Conservation (phyloP, 345 rosid genomes). For the Lumnitzera littorea region DNA sequence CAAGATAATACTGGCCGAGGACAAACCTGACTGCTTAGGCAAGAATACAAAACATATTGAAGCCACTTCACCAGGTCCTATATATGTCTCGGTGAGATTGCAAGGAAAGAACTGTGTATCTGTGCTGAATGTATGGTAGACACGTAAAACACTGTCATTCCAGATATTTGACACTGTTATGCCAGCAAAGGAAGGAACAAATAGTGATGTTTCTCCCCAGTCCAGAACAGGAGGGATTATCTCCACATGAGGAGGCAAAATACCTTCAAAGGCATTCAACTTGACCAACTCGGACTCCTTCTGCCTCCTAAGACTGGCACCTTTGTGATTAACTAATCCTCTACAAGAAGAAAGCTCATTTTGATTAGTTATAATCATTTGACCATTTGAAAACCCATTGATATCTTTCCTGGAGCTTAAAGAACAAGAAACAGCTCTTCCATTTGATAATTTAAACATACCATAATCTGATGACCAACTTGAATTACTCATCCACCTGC, state of each 20-base stretch:
- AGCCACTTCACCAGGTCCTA: slow-evolving; percentile 53
- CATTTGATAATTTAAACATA: slow-evolving; percentile 36
- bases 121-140: slow-evolving; percentile 55
- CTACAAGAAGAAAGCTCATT: slow-evolving; percentile 36
- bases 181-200: slow-evolving; percentile 46
- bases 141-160: slow-evolving; percentile 49
- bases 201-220: slow-evolving; percentile 47
- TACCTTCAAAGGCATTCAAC: slow-evolving; percentile 23
- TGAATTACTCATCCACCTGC: slow-evolving; percentile 21
- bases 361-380: slow-evolving; percentile 18
- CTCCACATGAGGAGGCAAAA: slow-evolving; percentile 30
- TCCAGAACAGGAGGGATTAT: slow-evolving; percentile 49
- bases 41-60: slow-evolving; percentile 60
- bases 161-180: slow-evolving; percentile 49
- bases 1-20: slow-evolving; percentile 47
- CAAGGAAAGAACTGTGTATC: slow-evolving; percentile 56
- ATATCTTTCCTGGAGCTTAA: slow-evolving; percentile 26
- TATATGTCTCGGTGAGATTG: slow-evolving; percentile 42
- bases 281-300: slow-evolving; percentile 23
- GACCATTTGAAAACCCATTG: slow-evolving; percentile 25
- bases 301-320: slow-evolving; percentile 19
- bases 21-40: slow-evolving; percentile 54
- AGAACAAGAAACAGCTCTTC: slow-evolving; percentile 48
- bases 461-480: slow-evolving; percentile 38
- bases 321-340: slow-evolving; percentile 21